phyloP scores from a whole-genome alignment of 495 filamentous ascomycete species.

The Hypoxylon fuscum region DNA sequence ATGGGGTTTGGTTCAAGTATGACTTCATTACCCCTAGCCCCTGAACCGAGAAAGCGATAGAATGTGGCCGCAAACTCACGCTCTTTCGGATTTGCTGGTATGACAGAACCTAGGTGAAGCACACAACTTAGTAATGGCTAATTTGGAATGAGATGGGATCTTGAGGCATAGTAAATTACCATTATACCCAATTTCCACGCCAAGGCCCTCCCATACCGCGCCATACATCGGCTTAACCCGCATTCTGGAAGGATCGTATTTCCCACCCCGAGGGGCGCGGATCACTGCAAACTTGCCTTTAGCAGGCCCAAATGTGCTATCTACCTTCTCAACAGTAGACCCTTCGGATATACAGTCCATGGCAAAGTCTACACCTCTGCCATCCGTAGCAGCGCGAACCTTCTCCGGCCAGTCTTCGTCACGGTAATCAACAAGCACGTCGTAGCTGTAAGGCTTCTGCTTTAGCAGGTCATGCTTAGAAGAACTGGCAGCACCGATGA shows the following conservation, averaged over 20 bases:
- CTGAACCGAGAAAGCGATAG: conserved; percentile 42
- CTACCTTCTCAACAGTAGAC: conserved; percentile 30
- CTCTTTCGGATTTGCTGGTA: conserved; percentile 26
- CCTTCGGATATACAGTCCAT: conserved; percentile 56
- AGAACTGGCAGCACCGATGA: conserved; percentile 49
- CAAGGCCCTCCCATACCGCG: conserved; percentile 55
- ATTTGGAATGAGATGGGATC: no score
- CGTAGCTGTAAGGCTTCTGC: conserved; percentile 50
- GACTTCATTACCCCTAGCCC: conserved; percentile 10
- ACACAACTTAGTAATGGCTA: no score
- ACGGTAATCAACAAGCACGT: conserved; percentile 66
- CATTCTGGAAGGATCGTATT: conserved; percentile 41
- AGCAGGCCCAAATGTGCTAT: conserved; percentile 7
- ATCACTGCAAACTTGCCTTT: conserved; percentile 44
- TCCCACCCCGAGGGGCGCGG: conserved; percentile 42
- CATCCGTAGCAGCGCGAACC: conserved; percentile 47
- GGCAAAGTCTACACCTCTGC: conserved; percentile 40
- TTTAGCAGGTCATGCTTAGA: conserved; percentile 36
- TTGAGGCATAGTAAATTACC: no score
- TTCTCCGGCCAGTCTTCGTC: conserved; percentile 61
- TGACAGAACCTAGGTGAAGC: conserved; percentile 16
- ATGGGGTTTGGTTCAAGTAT: conserved; percentile 44
- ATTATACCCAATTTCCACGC: conserved; percentile 46
- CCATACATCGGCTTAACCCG: conserved; percentile 47
- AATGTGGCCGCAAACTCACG: conserved; percentile 47